Evolutionary conservation across 2,329 filamentous ascomycete species (phyloP), one percentile per base, ranked within the genome.

Genomic region (Hirsutella rhossiliensis): DNA sequence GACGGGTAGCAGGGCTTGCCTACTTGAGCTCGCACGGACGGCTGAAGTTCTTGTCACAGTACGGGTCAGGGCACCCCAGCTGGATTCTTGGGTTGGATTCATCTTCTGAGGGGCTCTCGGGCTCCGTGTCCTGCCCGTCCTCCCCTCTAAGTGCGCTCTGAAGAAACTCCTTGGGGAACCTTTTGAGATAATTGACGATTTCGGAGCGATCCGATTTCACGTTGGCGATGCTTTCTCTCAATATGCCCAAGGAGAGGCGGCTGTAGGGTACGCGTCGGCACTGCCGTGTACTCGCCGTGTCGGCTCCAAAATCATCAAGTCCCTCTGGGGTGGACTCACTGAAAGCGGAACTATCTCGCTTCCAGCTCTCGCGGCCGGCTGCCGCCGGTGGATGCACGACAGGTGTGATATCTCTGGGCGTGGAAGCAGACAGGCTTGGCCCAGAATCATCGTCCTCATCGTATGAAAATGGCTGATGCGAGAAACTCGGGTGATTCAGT

Each of bases 11-110:
- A 28, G 12, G 19, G 12, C 12, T 34, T 4, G 27, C 69, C 46
- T 65, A 80, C 76, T 70, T 80, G 27, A 80, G 62, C 53, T 80
- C 76, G 53, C 74, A 80, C 28, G 54, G 68, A 31, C 76, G 66
- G 4, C 48, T 51, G 44, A 72, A 78, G 1, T 44, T 48, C 52
- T 76, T 79, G 4, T 29, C 5, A 43, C 76, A 80, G 0, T 53
- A 43, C 0, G 48, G n/a, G 0, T 53, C 43, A 0, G 49, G 17
- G 46, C 73, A 76, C 11, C 45, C 44, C 12, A 53, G 42, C 11
- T 48, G 48, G 20, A 46, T 48, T 27, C 49, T 54, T n/a, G 39
- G 34, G 30, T 28, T 37, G 11, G 30, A 11, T 3, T 38, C 41
- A 27, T 57, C 50, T 12, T 46, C 45, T 8, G 34, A 44, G 17